These are phyloP conservation scores for Boeremia lycopersici DNA, from an alignment of 2,329 filamentous ascomycete species.

Conservation along the genomic window DNA sequence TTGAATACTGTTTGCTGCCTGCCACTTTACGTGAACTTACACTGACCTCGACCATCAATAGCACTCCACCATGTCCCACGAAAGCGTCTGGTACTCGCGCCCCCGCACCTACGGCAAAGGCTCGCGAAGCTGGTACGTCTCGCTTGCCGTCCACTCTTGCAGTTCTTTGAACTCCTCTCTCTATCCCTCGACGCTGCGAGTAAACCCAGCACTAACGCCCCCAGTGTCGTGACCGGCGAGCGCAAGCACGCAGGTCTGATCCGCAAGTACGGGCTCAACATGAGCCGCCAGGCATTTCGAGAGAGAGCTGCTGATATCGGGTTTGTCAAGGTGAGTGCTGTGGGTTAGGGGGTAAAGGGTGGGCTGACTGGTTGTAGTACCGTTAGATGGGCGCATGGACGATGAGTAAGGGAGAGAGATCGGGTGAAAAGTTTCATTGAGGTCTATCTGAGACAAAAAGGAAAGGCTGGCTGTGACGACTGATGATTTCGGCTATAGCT, in stretches of 20 bases:
- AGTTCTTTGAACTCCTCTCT: slow-evolving; percentile 46
- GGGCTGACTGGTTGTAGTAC: slow-evolving; percentile 1
- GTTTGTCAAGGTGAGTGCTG: slow-evolving; percentile 64
- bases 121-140: slow-evolving; percentile 78
- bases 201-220: background rate
- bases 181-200: background rate
- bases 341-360: background rate
- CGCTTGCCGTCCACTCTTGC: background rate
- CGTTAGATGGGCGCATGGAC: background rate
- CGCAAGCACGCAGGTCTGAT: slow-evolving; percentile 79
- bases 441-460: too few species aligned
- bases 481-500: too few species aligned
- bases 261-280: slow-evolving; percentile 96
- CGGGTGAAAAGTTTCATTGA: too few species aligned
- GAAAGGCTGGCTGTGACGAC: too few species aligned
- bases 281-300: slow-evolving; percentile 71
- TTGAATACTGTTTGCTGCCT: too few species aligned
- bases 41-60: background rate
- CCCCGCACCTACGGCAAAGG: slow-evolving; percentile 97
- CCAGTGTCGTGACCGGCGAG: slow-evolving; percentile 34
- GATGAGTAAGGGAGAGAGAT: too few species aligned
- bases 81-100: slow-evolving; percentile 89
- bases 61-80: slow-evolving; percentile 31
- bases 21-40: too few species aligned
- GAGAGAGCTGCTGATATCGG: slow-evolving; percentile 70